These are phyloP conservation scores for Millerozyma acaciae DNA, from an alignment of 805 yeast genomes.

Conservation along the genomic window DNA sequence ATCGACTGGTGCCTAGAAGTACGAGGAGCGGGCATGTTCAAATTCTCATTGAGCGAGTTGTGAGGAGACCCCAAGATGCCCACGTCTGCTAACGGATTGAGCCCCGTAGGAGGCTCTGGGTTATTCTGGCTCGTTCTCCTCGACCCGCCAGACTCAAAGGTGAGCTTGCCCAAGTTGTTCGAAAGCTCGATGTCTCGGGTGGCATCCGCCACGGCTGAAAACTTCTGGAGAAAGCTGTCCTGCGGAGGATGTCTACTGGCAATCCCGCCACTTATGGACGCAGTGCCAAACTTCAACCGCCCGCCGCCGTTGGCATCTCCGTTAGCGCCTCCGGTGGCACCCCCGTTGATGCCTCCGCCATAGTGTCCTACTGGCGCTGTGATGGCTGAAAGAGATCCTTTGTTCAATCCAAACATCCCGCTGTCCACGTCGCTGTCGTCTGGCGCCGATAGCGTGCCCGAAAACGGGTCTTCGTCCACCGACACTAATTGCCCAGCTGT, in stretches of 20 bases:
- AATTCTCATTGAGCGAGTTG: constrained; percentile 41
- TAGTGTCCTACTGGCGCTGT: constrained; percentile 40
- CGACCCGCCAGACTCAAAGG: constrained; percentile 26
- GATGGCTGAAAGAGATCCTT: constrained; percentile 45
- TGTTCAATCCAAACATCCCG: constrained; percentile 43
- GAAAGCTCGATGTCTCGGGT: constrained; percentile 60
- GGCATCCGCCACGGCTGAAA: constrained; percentile 63
- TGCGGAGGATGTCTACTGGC: constrained; percentile 45
- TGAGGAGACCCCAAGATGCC: constrained; percentile 25
- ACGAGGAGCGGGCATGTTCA: constrained; percentile 33
- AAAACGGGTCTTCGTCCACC: constrained; percentile 4
- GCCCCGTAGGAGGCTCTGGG: constrained; percentile 18
- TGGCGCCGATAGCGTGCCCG: constrained; percentile 38
- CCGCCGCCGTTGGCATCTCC: constrained; percentile 15
- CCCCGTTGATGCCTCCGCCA: constrained; percentile 4
- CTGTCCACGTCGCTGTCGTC: constrained; percentile 44
- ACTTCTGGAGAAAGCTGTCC: constrained; percentile 56
- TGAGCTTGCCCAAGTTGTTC: constrained; percentile 37
- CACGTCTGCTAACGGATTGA: constrained; percentile 17
- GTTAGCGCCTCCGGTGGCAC: constrained; percentile 19
- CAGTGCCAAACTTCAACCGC: constrained; percentile 48
- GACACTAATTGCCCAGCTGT: constrained; percentile 8
- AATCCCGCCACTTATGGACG: constrained; percentile 57
- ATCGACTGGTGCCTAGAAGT: constrained; percentile 49
- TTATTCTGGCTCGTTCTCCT: constrained; percentile 53